These are phyloP conservation scores for Pyrrhoderma lamaoense DNA, from an alignment of 1,284 basidiomycete species.

Conservation along the genomic window DNA sequence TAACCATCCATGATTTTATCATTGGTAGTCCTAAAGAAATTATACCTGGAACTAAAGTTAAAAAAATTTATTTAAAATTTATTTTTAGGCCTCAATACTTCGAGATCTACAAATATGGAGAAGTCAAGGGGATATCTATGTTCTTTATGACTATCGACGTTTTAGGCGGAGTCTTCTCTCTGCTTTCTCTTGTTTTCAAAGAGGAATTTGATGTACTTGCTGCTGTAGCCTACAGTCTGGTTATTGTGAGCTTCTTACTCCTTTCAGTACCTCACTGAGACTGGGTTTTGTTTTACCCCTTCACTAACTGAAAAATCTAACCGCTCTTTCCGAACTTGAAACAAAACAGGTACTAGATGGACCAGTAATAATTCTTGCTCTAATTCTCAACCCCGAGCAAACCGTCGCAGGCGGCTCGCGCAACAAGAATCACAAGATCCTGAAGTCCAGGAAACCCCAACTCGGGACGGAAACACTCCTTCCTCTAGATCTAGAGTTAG, in stretches of 20 bases:
- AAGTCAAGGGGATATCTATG: slow-evolving; percentile 71
- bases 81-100: slow-evolving; percentile 38
- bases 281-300: too few relatives aligned
- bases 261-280: too few relatives aligned
- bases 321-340: too few relatives aligned
- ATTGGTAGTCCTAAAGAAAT: background rate
- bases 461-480: too few relatives aligned
- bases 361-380: slow-evolving; percentile 47
- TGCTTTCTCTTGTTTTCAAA: slow-evolving; percentile 67
- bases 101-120: slow-evolving; percentile 63
- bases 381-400: slow-evolving; percentile 55
- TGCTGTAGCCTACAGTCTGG: slow-evolving; percentile 52
- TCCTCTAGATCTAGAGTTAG: too few relatives aligned
- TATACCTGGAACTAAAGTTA: background rate
- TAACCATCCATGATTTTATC: too few relatives aligned
- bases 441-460: background rate
- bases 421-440: background rate
- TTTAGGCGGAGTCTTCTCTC: slow-evolving; percentile 64
- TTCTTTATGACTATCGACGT: slow-evolving; percentile 68
- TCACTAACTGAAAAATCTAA: too few relatives aligned
- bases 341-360: slow-evolving; percentile 47
- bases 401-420: slow-evolving; percentile 23
- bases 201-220: slow-evolving; percentile 59
- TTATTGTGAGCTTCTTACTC: slow-evolving; percentile 42
- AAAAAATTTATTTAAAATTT: background rate